phyloP scores from a whole-genome alignment of 2,329 filamentous ascomycete species.

The Ascosphaera apis region DNA sequence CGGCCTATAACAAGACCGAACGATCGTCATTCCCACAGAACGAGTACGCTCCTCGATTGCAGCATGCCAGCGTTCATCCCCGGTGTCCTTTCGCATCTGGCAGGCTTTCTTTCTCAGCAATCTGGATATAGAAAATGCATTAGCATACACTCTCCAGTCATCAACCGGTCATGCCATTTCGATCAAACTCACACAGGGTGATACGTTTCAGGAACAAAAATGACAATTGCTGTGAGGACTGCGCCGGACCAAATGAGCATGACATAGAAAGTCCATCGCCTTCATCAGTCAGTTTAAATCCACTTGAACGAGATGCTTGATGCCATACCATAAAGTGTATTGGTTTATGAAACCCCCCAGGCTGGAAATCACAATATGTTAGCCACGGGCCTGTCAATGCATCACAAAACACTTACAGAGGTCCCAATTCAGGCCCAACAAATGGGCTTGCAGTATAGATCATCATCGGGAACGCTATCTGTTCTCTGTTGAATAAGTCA shows the following conservation, averaged over 20 bases:
- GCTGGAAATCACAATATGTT: constrained; percentile 15
- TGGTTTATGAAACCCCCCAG: constrained; percentile 63
- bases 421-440: constrained; percentile 33
- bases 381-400: constrained; percentile 1
- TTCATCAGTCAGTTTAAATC: constrained; percentile 5
- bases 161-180: neutral
- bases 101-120: constrained; percentile 51
- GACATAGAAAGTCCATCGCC: constrained; percentile 65
- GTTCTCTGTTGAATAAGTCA: constrained; percentile 46
- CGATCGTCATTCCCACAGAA: constrained; percentile 40
- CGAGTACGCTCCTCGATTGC: constrained; percentile 50
- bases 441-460: constrained; percentile 44
- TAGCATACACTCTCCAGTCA: neutral
- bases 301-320: constrained; percentile 1
- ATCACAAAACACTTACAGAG: constrained; percentile 16
- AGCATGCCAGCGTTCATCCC: constrained; percentile 53
- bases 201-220: constrained; percentile 75
- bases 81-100: constrained; percentile 46
- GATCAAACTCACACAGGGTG: constrained; percentile 27
- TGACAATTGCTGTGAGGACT: constrained; percentile 38
- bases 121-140: constrained; percentile 5
- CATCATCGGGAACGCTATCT: constrained; percentile 64
- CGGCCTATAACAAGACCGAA: constrained; percentile 36
- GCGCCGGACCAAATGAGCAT: constrained; percentile 59
- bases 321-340: constrained; percentile 36